Percentiles rank a stretch among this genome's conserved stretches.
phyloP scores from a whole-genome alignment of 2,329 filamentous ascomycete genomes.

The Fusarium sp. region DNA sequence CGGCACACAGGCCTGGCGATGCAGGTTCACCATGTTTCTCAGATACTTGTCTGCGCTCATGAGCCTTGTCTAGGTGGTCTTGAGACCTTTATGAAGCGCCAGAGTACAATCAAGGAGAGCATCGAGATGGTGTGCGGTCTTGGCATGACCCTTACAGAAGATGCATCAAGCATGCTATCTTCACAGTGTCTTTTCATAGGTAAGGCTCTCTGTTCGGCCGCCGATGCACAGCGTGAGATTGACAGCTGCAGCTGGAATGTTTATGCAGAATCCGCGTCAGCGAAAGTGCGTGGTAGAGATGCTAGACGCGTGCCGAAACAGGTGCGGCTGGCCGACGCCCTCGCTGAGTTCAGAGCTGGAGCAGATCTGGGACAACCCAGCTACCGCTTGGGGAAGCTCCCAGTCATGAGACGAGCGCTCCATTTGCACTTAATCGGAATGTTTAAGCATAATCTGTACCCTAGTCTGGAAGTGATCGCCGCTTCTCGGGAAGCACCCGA shows the following conservation, averaged over 20 bases:
- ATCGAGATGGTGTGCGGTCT: slow-evolving; percentile 63
- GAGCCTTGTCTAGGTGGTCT: slow-evolving; percentile 48
- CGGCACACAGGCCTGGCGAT: slow-evolving; percentile 23
- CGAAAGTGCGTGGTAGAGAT: slow-evolving; percentile 37
- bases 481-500: slow-evolving; percentile 23
- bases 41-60: slow-evolving; percentile 55
- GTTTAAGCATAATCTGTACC: not conserved
- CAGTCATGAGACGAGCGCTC: not conserved
- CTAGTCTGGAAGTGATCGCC: not conserved
- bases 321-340: slow-evolving; percentile 44
- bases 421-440: not conserved
- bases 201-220: not conserved
- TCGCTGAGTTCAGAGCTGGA: slow-evolving; percentile 39
- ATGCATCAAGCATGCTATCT: slow-evolving; percentile 59
- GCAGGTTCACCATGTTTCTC: slow-evolving; percentile 34
- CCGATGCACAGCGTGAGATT: not conserved
- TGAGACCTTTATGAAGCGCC: slow-evolving; percentile 60
- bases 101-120: slow-evolving; percentile 42
- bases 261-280: slow-evolving; percentile 37
- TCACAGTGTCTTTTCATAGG: slow-evolving; percentile 59
- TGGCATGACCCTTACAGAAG: slow-evolving; percentile 60
- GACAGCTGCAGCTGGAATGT: slow-evolving; percentile 24
- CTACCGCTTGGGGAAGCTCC: slow-evolving; percentile 10
- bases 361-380: slow-evolving; percentile 38
- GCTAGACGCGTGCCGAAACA: slow-evolving; percentile 39